Percentiles rank a stretch among this genome's conserved stretches.
These are phyloP conservation scores for Cadophora sp. DNA, from an alignment of 2,329 filamentous ascomycete species.

Conservation along the genomic window DNA sequence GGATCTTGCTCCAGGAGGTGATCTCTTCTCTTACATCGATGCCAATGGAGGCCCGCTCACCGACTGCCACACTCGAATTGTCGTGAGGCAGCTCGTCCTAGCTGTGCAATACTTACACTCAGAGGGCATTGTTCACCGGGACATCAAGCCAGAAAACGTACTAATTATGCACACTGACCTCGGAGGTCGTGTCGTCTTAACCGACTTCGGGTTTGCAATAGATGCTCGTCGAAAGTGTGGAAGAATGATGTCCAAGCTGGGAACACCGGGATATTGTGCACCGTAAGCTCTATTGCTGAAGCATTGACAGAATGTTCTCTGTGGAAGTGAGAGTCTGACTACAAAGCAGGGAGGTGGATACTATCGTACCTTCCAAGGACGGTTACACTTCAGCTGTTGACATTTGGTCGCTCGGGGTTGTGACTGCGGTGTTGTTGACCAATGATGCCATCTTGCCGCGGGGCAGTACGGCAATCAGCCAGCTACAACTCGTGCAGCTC, in stretches of 20 bases:
- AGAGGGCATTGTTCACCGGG: constrained; percentile 41
- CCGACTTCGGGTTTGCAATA: constrained; percentile 45
- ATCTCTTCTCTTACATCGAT: constrained; percentile 43
- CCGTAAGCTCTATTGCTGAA: constrained; percentile 37
- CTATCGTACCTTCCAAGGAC: constrained; percentile 16
- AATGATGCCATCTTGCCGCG: constrained; percentile 33
- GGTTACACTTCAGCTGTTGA: constrained; percentile 43
- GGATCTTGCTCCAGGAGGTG: constrained; percentile 59
- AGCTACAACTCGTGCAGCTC: constrained; percentile 29
- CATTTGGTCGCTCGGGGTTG: constrained; percentile 43
- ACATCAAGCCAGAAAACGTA: constrained; percentile 45
- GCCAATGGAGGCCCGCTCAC: constrained; percentile 34
- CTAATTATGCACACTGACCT: constrained; percentile 41
- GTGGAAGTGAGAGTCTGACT: constrained; percentile 14
- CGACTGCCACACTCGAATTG: constrained; percentile 39
- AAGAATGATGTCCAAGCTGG: constrained; percentile 40
- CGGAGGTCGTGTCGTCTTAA: constrained; percentile 42
- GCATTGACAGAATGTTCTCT: neutral
- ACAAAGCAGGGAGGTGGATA: constrained; percentile 33
- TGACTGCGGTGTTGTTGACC: constrained; percentile 39
- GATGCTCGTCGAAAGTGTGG: constrained; percentile 27
- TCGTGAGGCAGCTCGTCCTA: constrained; percentile 42
- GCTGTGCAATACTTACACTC: constrained; percentile 42
- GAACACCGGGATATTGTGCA: constrained; percentile 42
- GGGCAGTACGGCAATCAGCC: constrained; percentile 32